Evolutionary conservation across 1,284 basidiomycete genomes (phyloP).

Genomic region (Pisolithus thermaeus): DNA sequence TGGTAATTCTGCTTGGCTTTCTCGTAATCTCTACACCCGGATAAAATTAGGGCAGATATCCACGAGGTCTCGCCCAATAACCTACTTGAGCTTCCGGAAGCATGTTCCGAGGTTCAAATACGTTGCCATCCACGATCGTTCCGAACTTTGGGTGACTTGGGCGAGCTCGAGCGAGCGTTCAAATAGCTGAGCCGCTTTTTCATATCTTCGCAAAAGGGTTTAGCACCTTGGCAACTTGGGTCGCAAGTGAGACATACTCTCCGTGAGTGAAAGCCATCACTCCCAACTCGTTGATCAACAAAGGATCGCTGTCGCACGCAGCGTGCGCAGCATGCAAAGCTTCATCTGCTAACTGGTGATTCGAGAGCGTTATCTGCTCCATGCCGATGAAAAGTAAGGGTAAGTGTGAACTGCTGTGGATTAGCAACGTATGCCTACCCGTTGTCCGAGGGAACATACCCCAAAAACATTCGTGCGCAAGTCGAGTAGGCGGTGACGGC

Average conservation of each 20-base stretch:
- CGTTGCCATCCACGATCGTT: constrained; percentile 79
- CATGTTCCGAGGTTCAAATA: constrained; percentile 90
- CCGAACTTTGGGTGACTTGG: constrained; percentile 77
- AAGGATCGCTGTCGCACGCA: constrained; percentile 83
- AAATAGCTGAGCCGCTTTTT: constrained; percentile 68
- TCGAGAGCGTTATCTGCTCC: constrained; percentile 92
- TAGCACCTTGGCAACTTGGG: constrained; percentile 1
- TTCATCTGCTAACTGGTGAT: constrained; percentile 79
- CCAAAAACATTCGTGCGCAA: constrained; percentile 89
- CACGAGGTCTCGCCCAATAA: constrained; percentile 4
- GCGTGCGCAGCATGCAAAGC: constrained; percentile 76
- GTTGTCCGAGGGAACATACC: constrained; percentile 44
- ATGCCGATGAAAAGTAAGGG: constrained; percentile 96
- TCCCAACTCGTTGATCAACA: constrained; percentile 89
- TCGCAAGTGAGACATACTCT: constrained; percentile 49
- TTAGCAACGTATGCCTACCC: constrained; percentile 5
- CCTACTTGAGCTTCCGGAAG: constrained; percentile 72
- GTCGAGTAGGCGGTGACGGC: constrained; percentile 98
- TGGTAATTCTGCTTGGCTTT: constrained; percentile 70
- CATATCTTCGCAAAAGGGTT: constrained; percentile 39
- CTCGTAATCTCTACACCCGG: constrained; percentile 50
- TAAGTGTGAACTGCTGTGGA: constrained; percentile 69
- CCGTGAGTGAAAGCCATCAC: constrained; percentile 87
- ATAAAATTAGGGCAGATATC: constrained; percentile 7
- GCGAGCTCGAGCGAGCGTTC: constrained; percentile 68